Evolutionary conservation across 192 early-diverging fungal species (phyloP), one percentile per base, ranked within the genome.

Genomic region (Coemansia sp.): DNA sequence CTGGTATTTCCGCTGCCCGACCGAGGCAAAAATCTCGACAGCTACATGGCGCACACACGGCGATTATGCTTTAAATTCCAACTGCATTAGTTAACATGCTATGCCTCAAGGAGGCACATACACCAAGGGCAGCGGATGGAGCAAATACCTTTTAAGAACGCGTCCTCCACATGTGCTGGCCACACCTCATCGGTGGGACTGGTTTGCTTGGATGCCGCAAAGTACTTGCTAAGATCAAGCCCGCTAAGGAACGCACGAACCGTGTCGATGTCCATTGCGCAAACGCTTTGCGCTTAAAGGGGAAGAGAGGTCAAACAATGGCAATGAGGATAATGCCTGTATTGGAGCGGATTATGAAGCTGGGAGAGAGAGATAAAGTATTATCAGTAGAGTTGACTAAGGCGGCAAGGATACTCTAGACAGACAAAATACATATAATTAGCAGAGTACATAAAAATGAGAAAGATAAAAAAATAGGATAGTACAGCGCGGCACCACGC

Each of bases 1-100:
- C 45, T 78, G 76, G 65, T 86, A 84, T 62, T 79, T 74, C 11
- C 60, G 66, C 60, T 75, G 71, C 22, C 76, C 76, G 27, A 85
- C 76, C 6, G 70, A 27, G 4, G 68, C 68, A 70, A 80, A 77
- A 15, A 74, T 64, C 7, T 65, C 54, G 17, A 73, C 71, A 2
- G 68, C 68, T 78, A 68, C 42, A 73, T 15, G 15, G 27, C 15
- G 27, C 5, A 39, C 24, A 19, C 32, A 35, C 2, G 32, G 32
- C 32, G 7, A n/a, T 2, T 7, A 35, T 35, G 7, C 7, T 5
- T 35, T 5, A 35, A 35, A 35, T 35, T n/a, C n/a, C n/a, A 11
- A 11, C 27, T 5, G 6, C 29, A 3, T 32, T 54, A 32, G 51
- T 7, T 6, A 15, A n/a, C 5, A 15, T 7, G 6, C 29, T 32